These are phyloP conservation scores for Pseudonitzschia pungens DNA, from an alignment of 108 stramenopile genomes.

Conservation along the genomic window DNA sequence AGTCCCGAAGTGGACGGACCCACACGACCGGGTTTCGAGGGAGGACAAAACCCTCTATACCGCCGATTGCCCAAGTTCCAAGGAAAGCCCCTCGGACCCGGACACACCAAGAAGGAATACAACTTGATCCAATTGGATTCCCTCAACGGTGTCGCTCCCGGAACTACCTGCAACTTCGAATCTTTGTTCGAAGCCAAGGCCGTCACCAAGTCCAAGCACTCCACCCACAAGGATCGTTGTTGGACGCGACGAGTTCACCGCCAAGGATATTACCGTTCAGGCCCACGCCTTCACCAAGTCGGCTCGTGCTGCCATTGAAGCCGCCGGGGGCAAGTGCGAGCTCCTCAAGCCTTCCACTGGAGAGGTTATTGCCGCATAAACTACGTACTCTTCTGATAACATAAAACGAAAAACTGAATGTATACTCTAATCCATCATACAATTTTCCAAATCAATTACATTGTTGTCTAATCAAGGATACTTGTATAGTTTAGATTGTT, in stretches of 20 bases:
- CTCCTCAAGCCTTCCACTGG: slow-evolving; percentile 86
- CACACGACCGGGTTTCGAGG: slow-evolving; percentile 94
- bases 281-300: slow-evolving; percentile 95
- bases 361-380: slow-evolving; percentile 70
- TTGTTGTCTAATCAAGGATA: too few species aligned
- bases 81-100: slow-evolving; percentile 91
- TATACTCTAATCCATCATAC: too few species aligned
- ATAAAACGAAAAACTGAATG: neutral
- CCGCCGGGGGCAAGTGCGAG: slow-evolving; percentile 91
- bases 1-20: slow-evolving; percentile 85
- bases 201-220: slow-evolving; percentile 84
- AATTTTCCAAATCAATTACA: neutral
- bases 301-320: slow-evolving; percentile 91
- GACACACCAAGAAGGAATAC: slow-evolving; percentile 89
- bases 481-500: too few species aligned
- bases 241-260: slow-evolving; percentile 77
- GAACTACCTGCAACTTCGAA: slow-evolving; percentile 79
- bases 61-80: slow-evolving; percentile 92
- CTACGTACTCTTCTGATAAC: neutral
- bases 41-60: slow-evolving; percentile 95
- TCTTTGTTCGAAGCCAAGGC: slow-evolving; percentile 64
- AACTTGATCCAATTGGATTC: slow-evolving; percentile 90
- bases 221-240: slow-evolving; percentile 92
- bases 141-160: slow-evolving; percentile 73
- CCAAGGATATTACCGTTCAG: slow-evolving; percentile 91